Conservation (phyloP, 768 basidiomycete genomes). For the Hygrocybe coccinea region DNA sequence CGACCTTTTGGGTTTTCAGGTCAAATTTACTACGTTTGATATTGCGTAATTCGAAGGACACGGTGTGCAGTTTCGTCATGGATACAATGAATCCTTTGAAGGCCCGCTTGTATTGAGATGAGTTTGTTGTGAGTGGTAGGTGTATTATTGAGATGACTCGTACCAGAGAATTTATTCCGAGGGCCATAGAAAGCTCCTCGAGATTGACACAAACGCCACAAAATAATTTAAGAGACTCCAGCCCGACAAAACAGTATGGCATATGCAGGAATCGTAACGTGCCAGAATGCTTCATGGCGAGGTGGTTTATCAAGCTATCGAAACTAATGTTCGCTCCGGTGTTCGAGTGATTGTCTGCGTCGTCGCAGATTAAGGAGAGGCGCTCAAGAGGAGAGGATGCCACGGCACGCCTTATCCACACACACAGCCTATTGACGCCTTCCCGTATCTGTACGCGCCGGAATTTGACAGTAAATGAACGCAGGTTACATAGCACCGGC, state of each 20-base stretch:
- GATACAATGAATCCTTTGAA: neutral
- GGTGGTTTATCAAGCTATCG: slow-evolving; percentile 33
- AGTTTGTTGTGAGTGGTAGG: neutral
- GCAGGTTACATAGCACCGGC: slow-evolving; percentile 24
- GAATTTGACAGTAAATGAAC: slow-evolving; percentile 31
- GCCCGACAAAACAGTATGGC: slow-evolving; percentile 23
- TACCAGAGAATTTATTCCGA: neutral
- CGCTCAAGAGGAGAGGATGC: slow-evolving; percentile 28
- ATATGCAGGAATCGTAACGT: slow-evolving; percentile 30
- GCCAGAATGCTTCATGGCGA: slow-evolving; percentile 25
- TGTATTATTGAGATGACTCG: neutral
- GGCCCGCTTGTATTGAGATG: neutral
- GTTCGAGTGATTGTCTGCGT: slow-evolving; percentile 9
- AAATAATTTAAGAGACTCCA: slow-evolving; percentile 14
- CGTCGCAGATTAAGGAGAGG: slow-evolving; percentile 26
- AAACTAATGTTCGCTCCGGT: slow-evolving; percentile 20
- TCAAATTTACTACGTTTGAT: neutral
- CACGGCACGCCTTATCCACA: slow-evolving; percentile 35
- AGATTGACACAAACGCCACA: slow-evolving; percentile 17
- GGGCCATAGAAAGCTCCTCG: slow-evolving; percentile 14
- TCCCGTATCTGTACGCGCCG: slow-evolving; percentile 14
- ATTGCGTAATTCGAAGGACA: neutral
- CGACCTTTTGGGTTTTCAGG: neutral
- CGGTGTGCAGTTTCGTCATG: slow-evolving; percentile 5
- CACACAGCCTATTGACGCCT: slow-evolving; percentile 26